These are phyloP conservation scores for Pichia eremophila DNA, from an alignment of 805 yeast genomes.

Conservation along the genomic window DNA sequence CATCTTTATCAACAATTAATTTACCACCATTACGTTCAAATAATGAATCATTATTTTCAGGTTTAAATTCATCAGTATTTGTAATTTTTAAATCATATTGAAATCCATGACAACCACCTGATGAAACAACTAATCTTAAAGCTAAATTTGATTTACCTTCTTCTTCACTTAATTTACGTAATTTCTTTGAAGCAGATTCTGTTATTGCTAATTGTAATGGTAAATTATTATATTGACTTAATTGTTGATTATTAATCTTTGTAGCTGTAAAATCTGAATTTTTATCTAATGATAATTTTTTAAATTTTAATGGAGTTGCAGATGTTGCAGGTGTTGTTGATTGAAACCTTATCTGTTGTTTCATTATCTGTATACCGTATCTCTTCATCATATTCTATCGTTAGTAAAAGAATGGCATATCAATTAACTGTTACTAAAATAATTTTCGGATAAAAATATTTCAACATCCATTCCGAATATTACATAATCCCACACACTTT, in stretches of 20 bases:
- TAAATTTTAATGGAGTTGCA: not conserved
- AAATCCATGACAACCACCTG: conserved; percentile 98
- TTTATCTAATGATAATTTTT: conserved; percentile 12
- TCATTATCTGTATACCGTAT: not conserved
- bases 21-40: conserved; percentile 64
- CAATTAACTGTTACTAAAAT: too few species aligned
- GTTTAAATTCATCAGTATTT: conserved; percentile 23
- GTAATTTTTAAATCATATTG: conserved; percentile 71
- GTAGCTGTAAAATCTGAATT: conserved; percentile 24
- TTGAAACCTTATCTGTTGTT: conserved; percentile 1
- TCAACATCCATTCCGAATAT: too few species aligned
- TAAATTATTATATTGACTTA: conserved; percentile 26
- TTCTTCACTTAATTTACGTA: conserved; percentile 39
- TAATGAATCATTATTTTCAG: conserved; percentile 33
- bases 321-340: not conserved
- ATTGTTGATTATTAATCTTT: conserved; percentile 25
- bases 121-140: conserved; percentile 68
- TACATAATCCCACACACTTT: too few species aligned
- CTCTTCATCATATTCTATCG: too few species aligned
- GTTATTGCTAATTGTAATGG: conserved; percentile 40
- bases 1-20: conserved; percentile 69
- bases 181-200: conserved; percentile 39
- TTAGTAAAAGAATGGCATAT: too few species aligned
- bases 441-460: too few species aligned
- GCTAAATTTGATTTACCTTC: conserved; percentile 57